phyloP scores from a whole-genome alignment of 169 alveolate species.

The Cryptosporidium sp. region DNA sequence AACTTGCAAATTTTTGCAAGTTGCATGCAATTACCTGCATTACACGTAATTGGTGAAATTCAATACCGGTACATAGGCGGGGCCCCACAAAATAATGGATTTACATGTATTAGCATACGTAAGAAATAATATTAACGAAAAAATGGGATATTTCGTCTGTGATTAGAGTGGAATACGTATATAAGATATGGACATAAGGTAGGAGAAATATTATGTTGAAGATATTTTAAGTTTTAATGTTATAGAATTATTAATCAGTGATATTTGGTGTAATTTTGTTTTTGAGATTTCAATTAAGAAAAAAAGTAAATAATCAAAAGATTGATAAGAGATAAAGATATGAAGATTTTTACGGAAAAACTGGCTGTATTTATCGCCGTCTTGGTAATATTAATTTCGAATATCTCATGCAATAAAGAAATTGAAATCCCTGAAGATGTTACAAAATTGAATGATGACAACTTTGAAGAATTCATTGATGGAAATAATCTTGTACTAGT shows the following conservation, averaged over 20 bases:
- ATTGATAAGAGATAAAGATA: neutral
- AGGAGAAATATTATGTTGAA: neutral
- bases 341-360: neutral
- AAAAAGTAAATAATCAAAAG: neutral
- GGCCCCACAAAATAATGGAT: constrained; percentile 39
- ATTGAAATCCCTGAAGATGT: constrained; percentile 11
- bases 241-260: neutral
- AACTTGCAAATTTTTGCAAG: neutral
- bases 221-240: neutral
- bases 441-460: neutral
- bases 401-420: neutral
- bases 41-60: neutral
- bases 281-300: neutral
- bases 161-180: neutral
- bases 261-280: neutral
- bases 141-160: neutral
- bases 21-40: constrained; percentile 3
- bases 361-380: neutral
- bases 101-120: constrained; percentile 15
- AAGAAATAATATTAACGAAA: neutral
- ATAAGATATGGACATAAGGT: constrained; percentile 12
- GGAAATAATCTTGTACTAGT: constrained; percentile 21
- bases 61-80: constrained; percentile 28
- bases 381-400: neutral
- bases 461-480: constrained; percentile 16